Conservation (phyloP, 2,329 filamentous ascomycete genomes). For the Bimuria novae-zelandiae region DNA sequence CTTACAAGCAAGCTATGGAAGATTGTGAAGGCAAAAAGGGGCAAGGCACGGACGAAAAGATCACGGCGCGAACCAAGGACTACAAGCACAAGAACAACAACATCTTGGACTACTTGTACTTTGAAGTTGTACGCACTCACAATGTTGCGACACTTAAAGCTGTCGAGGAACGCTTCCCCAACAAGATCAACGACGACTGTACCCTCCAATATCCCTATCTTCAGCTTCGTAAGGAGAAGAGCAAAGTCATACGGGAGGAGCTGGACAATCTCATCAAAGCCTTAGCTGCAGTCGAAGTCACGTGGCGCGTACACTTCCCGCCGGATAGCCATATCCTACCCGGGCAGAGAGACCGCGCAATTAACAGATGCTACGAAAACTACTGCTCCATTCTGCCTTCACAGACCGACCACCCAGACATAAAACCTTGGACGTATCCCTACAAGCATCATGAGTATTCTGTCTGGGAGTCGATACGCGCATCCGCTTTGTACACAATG, state of each 20-base stretch:
- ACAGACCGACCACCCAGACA: slow-evolving; percentile 12
- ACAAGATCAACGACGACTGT: slow-evolving; percentile 12
- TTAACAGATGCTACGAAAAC: slow-evolving; percentile 21
- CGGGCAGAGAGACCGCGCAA: too few species aligned
- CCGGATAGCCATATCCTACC: too few species aligned
- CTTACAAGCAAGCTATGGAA: slow-evolving; percentile 41
- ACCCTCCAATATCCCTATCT: slow-evolving; percentile 11
- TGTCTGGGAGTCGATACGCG: slow-evolving; percentile 53
- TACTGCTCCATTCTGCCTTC: slow-evolving; percentile 22
- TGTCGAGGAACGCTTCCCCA: slow-evolving; percentile 32
- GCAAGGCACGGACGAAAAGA: slow-evolving; percentile 20
- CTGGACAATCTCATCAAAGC: background rate
- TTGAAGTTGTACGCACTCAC: slow-evolving; percentile 53
- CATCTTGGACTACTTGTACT: slow-evolving; percentile 68
- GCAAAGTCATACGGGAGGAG: background rate
- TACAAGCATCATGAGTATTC: slow-evolving; percentile 18
- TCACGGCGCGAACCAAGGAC: slow-evolving; percentile 24
- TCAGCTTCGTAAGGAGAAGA: background rate
- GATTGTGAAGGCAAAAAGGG: slow-evolving; percentile 14
- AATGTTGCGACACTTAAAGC: slow-evolving; percentile 35
- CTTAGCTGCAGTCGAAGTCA: slow-evolving; percentile 1
- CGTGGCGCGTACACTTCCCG: slow-evolving; percentile 21
- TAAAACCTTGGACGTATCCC: slow-evolving; percentile 15
- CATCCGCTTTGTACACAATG: slow-evolving; percentile 47
- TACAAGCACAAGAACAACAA: slow-evolving; percentile 45